These are phyloP conservation scores for Globisporangium paddicum DNA, from an alignment of 352 stramenopile genomes.

Conservation along the genomic window DNA sequence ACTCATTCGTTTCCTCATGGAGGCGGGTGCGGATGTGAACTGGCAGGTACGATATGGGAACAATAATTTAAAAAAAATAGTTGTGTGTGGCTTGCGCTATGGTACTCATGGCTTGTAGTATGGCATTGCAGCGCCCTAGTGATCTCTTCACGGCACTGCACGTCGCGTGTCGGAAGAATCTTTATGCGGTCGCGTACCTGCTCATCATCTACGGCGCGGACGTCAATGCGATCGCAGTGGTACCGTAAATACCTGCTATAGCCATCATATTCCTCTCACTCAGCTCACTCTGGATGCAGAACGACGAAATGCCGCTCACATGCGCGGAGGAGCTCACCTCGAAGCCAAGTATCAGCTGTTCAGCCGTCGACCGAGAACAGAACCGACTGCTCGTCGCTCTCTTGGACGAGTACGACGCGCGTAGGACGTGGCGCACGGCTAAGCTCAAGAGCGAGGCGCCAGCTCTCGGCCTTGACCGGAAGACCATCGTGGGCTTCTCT, in stretches of 20 bases:
- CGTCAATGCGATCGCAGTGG: slow-evolving; percentile 63
- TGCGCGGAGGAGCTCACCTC: slow-evolving; percentile 30
- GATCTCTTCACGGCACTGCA: slow-evolving; percentile 65
- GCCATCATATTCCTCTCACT: too few species aligned
- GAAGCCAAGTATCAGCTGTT: slow-evolving; percentile 10
- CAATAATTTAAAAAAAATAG: too few species aligned
- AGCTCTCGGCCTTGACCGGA: neutral
- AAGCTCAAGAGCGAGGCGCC: neutral
- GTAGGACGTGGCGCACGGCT: slow-evolving; percentile 43
- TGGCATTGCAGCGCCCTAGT: slow-evolving; percentile 24
- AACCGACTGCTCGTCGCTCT: slow-evolving; percentile 34
- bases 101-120: too few species aligned
- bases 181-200: slow-evolving; percentile 56
- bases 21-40: slow-evolving; percentile 64
- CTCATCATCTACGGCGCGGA: slow-evolving; percentile 68
- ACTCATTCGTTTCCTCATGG: slow-evolving; percentile 53
- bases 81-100: too few species aligned
- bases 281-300: too few species aligned
- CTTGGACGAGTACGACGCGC: slow-evolving; percentile 36
- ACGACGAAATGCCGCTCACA: slow-evolving; percentile 62
- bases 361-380: slow-evolving; percentile 16
- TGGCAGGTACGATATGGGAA: slow-evolving; percentile 36
- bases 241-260: slow-evolving; percentile 9
- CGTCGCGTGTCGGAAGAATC: slow-evolving; percentile 53
- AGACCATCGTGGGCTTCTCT: slow-evolving; percentile 29